Evolutionary conservation across 306 rosid genomes (phyloP), one percentile per base, ranked within the genome.

Genomic region (Dryas alaskensis): DNA sequence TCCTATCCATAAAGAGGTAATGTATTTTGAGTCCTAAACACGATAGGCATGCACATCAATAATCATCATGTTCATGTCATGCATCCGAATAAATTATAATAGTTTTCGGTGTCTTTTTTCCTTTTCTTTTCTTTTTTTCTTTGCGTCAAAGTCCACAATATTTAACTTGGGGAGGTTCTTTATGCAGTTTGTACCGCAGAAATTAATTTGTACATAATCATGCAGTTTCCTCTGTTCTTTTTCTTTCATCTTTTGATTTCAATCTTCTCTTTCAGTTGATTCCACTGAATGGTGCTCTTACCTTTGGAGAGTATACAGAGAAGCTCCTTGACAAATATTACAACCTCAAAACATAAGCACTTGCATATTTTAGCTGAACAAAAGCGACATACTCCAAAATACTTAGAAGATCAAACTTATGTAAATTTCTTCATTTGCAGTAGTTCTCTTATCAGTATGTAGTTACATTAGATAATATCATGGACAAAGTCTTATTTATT

Each of bases 251-350:
- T 17, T 13, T 61, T 10, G 46, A 42, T 50, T 12, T 9, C 4
- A 3, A 4, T 46, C 37, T 59, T 13, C 10, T 69, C 45, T 62
- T 37, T n/a, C 92, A 91, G 98, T 81, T 87, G 75, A 91, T 91
- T 73, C 73, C 89, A 79, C 84, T 91, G 51, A 85, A 82, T 62
- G 82, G 89, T 46, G 54, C 83, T 63, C 95, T 91, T 48, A 88
- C 97, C 58, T 91, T 88, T 70, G 95, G 98, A 79, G 98, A 94
- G 84, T 94, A 91, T 76, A 82, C 96, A 5, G 97, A 91, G 81
- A 85, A 82, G 87, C 89, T 94, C 62, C 89, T 89, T 19, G 97
- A 88, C 89, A 92, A 91, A 79, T 94, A 94, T 71, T 94, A 94
- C 79, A 86, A 88, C 80, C 67, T 49, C 60, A 81, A 79, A 42